Evolutionary conservation across 2,329 filamentous ascomycete genomes (phyloP).

Genomic region (Calonectria pseudoturangicola): DNA sequence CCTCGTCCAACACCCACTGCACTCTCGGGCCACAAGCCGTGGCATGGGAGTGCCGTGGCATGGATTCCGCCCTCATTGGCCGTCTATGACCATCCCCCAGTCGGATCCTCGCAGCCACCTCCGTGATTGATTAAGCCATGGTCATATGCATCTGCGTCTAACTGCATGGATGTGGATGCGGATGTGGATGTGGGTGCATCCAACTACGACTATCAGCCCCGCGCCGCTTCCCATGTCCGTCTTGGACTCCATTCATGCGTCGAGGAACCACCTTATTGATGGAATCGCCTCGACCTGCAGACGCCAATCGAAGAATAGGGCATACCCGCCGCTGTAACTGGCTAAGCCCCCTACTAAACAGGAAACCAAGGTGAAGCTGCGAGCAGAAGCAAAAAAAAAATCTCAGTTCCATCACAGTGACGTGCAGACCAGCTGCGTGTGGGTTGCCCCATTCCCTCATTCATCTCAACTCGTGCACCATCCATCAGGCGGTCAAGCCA

Average conservation of each 20-base stretch:
- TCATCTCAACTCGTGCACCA: constrained; percentile 25
- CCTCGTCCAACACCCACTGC: constrained; percentile 3
- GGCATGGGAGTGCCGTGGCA: neutral
- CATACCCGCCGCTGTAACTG: constrained; percentile 17
- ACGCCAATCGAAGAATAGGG: constrained; percentile 1
- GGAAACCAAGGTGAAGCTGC: constrained; percentile 4
- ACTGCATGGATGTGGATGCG: constrained; percentile 5
- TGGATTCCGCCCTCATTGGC: constrained; percentile 11
- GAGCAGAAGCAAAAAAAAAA: constrained; percentile 1
- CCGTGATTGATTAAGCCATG: neutral
- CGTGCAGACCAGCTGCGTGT: constrained; percentile 8
- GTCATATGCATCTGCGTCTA: constrained; percentile 9
- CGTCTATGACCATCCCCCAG: neutral
- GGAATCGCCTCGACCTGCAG: constrained; percentile 1
- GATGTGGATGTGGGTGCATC: neutral
- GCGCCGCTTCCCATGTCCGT: constrained; percentile 15
- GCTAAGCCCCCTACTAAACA: neutral
- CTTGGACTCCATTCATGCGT: constrained; percentile 19
- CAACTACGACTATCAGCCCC: constrained; percentile 1
- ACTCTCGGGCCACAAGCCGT: constrained; percentile 6
- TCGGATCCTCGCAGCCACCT: constrained; percentile 16
- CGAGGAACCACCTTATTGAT: constrained; percentile 20
- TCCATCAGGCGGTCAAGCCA: constrained; percentile 21
- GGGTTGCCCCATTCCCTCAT: constrained; percentile 19
- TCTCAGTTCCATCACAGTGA: constrained; percentile 5